Base-by-base conservation (phyloP, 805 yeast species). In the Candida coquimbonensis region DNA sequence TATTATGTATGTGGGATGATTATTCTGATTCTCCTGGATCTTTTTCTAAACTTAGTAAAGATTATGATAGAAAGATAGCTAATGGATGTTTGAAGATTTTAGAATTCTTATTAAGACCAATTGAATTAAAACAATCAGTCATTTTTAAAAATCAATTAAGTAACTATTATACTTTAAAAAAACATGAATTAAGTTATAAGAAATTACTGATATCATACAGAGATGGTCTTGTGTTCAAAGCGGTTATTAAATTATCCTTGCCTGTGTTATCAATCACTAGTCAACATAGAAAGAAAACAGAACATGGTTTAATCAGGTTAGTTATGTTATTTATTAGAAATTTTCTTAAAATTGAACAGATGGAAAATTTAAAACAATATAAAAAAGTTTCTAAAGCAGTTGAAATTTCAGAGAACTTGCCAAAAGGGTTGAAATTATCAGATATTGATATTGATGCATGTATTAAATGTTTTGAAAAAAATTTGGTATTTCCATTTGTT, bases 81-180 rank as follows among this genome's bases (percentile, higher is more conserved):
- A 62, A 85, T 17, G 75, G 87, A 6, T 77, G 86, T 48, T 64
- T 93, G 45, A 96, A 93, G 62, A 62, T 93, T 7, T 64, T 93
- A 47, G 96, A 87, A 1, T 78, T 87, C 3, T 69, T 93, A 57
- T 85, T 96, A 0, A 85, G 95, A 87, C 98, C 98, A 0, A 60
- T 85, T 7, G 80, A 79, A 32, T 61, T 87, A n/a, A 75, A 74
- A 9, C 77, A 82, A 11, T 29, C 31, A 4, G 51, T 44, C 4
- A 53, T 53, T 45, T 68, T 82, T 0, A 69, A 68, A 19, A 77
- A 77, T 44, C 87, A 85, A 54, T 69, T 78, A 37, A 65, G 70
- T 19, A 69, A 77, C 36, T 83, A 75, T 57, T 69, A 81, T 9
- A 77, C 77, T 43, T 67, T 90, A 41, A 78, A 79, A 51, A 79